Conservation (phyloP, 1,139 yeast genomes). For the Sugiyamaella xylanicola region DNA sequence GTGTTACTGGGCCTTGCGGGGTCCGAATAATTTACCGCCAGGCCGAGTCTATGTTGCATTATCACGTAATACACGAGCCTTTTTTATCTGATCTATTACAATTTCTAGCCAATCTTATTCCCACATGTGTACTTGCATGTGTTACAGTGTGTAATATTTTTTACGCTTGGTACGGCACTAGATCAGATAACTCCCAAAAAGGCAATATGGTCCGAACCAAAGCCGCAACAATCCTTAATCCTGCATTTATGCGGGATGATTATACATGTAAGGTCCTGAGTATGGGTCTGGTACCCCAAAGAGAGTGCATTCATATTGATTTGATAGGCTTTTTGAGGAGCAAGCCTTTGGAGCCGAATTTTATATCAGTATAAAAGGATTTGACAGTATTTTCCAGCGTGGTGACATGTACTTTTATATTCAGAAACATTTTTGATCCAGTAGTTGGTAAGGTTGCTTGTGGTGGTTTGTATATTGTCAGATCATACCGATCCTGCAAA, state of each 20-base stretch:
- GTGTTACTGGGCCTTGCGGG: too few species aligned
- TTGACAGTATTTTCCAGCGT: not conserved
- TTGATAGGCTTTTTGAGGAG: not conserved
- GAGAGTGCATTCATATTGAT: not conserved
- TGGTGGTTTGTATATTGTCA: too few species aligned
- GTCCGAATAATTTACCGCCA: not conserved
- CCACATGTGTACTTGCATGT: conserved; percentile 4
- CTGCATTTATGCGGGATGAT: conserved; percentile 4
- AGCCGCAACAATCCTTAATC: conserved; percentile 4
- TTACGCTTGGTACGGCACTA: conserved; percentile 11
- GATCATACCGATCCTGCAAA: too few species aligned
- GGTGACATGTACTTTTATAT: not conserved
- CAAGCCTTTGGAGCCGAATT: not conserved
- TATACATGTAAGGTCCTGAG: not conserved
- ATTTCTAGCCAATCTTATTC: not conserved
- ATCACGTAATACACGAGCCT: conserved; percentile 10
- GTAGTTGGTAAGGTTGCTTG: too few species aligned
- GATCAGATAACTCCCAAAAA: conserved; percentile 19
- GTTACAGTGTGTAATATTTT: not conserved
- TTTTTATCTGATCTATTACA: conserved; percentile 6
- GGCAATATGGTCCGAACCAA: conserved; percentile 11
- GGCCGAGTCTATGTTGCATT: not conserved
- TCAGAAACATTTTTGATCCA: too few species aligned
- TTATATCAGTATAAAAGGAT: not conserved
- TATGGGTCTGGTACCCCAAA: not conserved